phyloP scores from a whole-genome alignment of 73 alveolate genomes.

The Tetrahymena borealis region DNA sequence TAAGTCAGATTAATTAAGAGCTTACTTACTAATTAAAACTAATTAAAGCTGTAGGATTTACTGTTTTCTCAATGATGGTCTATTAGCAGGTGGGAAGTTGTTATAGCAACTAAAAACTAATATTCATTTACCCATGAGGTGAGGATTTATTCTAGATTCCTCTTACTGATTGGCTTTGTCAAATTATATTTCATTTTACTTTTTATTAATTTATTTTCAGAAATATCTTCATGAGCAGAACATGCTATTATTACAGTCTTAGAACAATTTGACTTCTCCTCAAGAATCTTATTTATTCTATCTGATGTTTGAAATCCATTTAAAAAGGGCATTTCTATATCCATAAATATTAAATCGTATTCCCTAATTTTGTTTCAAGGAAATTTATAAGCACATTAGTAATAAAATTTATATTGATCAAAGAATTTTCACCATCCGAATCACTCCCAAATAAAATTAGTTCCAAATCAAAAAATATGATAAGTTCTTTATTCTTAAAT shows the following conservation, averaged over 20 bases:
- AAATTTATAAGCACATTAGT: neutral
- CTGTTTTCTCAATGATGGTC: neutral
- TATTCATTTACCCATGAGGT: neutral
- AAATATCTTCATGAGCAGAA: neutral
- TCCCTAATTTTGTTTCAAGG: neutral
- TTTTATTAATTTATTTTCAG: neutral
- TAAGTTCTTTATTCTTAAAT: too few relatives aligned
- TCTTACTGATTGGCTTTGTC: neutral
- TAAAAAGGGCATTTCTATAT: neutral
- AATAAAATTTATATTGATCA: neutral
- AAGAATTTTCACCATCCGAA: neutral
- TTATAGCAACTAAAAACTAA: neutral
- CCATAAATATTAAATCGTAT: neutral
- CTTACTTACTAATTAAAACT: too few relatives aligned
- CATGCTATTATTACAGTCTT: neutral
- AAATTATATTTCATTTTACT: neutral
- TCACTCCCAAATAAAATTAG: too few relatives aligned
- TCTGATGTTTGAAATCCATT: neutral
- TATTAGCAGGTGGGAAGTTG: neutral
- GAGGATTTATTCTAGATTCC: neutral
- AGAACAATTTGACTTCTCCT: neutral
- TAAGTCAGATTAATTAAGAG: too few relatives aligned
- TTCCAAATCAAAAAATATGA: too few relatives aligned
- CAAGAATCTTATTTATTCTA: neutral
- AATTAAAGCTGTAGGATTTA: too few relatives aligned